phyloP scores from a whole-genome alignment of 2,329 filamentous ascomycete species.

The Paecilomyces variotii region DNA sequence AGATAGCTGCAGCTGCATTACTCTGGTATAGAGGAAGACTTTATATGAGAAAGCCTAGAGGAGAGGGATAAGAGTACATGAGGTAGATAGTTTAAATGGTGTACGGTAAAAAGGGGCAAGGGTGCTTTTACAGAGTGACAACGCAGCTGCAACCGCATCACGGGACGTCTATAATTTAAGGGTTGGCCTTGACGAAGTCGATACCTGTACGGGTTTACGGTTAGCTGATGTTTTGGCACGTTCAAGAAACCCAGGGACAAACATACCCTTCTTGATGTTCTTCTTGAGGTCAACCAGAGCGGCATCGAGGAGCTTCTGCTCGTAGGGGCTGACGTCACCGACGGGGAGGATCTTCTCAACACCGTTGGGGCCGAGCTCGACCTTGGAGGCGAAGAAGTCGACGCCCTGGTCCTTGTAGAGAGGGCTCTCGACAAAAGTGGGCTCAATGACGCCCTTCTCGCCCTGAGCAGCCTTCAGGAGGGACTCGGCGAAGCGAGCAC shows the following conservation, averaged over 20 bases:
- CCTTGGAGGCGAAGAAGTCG: constrained; percentile 91
- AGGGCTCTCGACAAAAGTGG: constrained; percentile 92
- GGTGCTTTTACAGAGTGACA: constrained; percentile 21
- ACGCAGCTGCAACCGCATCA: constrained; percentile 11
- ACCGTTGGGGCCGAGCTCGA: constrained; percentile 94
- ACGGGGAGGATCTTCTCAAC: constrained; percentile 88
- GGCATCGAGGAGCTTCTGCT: constrained; percentile 84
- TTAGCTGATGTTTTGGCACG: constrained; percentile 1
- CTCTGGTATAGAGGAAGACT: constrained; percentile 15
- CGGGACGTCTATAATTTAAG: constrained; percentile 25
- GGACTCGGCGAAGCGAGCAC: constrained; percentile 76
- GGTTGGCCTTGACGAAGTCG: constrained; percentile 55
- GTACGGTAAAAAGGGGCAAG: constrained; percentile 8
- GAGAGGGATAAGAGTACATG: constrained; percentile 4
- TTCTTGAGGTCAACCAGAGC: constrained; percentile 59
- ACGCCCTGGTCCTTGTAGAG: constrained; percentile 98
- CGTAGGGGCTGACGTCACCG: constrained; percentile 73
- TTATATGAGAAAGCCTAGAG: constrained; percentile 5
- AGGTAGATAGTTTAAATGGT: neutral
- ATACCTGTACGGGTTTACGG: constrained; percentile 28
- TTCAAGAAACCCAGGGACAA: neutral
- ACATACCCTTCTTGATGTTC: constrained; percentile 88
- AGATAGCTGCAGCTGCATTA: constrained; percentile 13
- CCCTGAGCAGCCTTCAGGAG: constrained; percentile 87
- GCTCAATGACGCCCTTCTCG: constrained; percentile 91